phyloP scores from a whole-genome alignment of 1,139 yeast species.

The Casaregolazyma suthepensis region DNA sequence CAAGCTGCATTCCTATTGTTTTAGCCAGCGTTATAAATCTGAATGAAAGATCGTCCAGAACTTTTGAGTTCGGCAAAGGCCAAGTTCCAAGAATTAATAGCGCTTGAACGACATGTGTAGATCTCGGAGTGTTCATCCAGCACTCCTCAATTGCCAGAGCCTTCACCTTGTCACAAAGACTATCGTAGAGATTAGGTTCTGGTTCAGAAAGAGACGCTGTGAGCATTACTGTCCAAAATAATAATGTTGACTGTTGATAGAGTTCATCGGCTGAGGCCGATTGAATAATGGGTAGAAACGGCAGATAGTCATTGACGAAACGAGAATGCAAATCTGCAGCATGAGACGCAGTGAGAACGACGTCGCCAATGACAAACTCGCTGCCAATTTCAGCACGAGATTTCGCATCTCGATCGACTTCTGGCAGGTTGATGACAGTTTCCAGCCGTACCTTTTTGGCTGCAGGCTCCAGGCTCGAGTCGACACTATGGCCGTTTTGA shows the following conservation, averaged over 20 bases:
- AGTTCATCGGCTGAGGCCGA: conserved; percentile 70
- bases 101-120: conserved; percentile 91
- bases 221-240: conserved; percentile 86
- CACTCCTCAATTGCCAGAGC: conserved; percentile 89
- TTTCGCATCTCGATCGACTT: neutral
- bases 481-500: neutral
- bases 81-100: conserved; percentile 73
- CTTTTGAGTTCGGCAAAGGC: conserved; percentile 93
- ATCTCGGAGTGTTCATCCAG: conserved; percentile 89
- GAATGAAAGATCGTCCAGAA: conserved; percentile 85
- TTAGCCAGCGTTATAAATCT: conserved; percentile 85
- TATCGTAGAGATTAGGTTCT: conserved; percentile 73
- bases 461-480: neutral
- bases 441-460: conserved; percentile 1
- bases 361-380: conserved; percentile 36
- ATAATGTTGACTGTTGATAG: conserved; percentile 72
- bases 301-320: conserved; percentile 62
- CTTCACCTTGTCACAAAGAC: conserved; percentile 70
- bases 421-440: conserved; percentile 2
- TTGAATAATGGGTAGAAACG: conserved; percentile 72
- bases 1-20: conserved; percentile 76
- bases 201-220: conserved; percentile 86
- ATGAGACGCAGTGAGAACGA: conserved; percentile 54
- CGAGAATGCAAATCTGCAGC: conserved; percentile 68
- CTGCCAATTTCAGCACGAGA: neutral